Evolutionary conservation across 2,329 filamentous ascomycete species (phyloP).

Genomic region (Pseudogymnoascus sp.): DNA sequence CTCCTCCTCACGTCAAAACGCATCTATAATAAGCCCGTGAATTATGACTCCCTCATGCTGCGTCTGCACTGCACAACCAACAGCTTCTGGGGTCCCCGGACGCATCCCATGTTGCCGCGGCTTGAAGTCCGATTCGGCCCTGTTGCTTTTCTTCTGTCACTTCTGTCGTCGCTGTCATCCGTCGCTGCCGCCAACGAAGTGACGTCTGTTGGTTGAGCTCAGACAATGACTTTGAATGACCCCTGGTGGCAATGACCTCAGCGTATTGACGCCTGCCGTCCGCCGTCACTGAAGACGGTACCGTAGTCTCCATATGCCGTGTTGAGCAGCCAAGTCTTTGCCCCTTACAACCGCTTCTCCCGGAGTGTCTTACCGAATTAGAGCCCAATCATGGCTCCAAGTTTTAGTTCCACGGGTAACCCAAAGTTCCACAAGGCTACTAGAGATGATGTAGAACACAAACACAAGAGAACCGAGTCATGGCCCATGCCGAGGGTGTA

Average conservation of each 20-base stretch:
- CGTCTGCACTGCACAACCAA: slow-evolving; percentile 1
- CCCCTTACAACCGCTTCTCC: slow-evolving; percentile 7
- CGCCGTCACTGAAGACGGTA: neutral
- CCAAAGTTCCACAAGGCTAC: slow-evolving; percentile 8
- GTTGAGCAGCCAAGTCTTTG: slow-evolving; percentile 6
- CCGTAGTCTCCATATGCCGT: neutral
- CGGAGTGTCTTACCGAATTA: slow-evolving; percentile 2
- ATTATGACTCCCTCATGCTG: neutral
- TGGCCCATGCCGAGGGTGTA: neutral
- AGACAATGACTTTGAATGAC: neutral
- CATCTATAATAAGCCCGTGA: slow-evolving; percentile 6
- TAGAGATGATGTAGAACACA: neutral
- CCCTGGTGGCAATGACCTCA: slow-evolving; percentile 4
- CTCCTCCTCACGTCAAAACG: slow-evolving; percentile 5
- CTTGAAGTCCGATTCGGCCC: slow-evolving; percentile 1
- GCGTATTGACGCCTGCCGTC: neutral
- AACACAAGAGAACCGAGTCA: neutral
- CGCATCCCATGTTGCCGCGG: slow-evolving; percentile 1
- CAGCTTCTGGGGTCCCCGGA: slow-evolving; percentile 7
- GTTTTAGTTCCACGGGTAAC: slow-evolving; percentile 3
- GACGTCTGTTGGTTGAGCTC: neutral
- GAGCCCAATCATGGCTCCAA: slow-evolving; percentile 6
- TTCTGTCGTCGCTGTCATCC: neutral
- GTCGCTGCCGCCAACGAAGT: neutral
- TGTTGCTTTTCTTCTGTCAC: neutral